phyloP scores from a whole-genome alignment of 805 yeast species.

The Yamadazyma olivae region DNA sequence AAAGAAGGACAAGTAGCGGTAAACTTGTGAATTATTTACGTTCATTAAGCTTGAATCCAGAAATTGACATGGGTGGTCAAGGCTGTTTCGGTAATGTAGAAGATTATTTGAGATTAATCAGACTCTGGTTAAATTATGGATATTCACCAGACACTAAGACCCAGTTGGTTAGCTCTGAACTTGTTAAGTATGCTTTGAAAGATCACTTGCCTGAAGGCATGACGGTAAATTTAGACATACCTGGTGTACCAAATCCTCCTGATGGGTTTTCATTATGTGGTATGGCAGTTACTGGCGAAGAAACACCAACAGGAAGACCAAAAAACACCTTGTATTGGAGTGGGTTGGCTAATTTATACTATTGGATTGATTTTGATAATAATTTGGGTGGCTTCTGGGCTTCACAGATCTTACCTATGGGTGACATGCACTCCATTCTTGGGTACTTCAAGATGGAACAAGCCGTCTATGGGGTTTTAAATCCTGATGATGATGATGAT shows the following conservation, averaged over 20 bases:
- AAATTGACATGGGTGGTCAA: conserved; percentile 43
- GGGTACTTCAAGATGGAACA: conserved; percentile 22
- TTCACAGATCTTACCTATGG: conserved; percentile 33
- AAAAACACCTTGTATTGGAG: conserved; percentile 35
- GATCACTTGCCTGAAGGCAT: conserved; percentile 31
- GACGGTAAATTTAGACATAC: conserved; percentile 14
- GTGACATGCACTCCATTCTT: conserved; percentile 21
- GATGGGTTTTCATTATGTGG: conserved; percentile 38
- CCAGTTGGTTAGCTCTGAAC: conserved; percentile 22
- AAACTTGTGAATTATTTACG: conserved; percentile 3
- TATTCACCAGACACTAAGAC: conserved; percentile 35
- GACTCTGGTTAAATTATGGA: conserved; percentile 40
- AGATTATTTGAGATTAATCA: conserved; percentile 36
- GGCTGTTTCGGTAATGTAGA: conserved; percentile 36
- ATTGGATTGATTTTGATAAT: conserved; percentile 39
- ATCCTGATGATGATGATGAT: conserved; percentile 13
- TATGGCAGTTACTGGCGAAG: conserved; percentile 23
- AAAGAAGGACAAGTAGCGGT: conserved; percentile 16
- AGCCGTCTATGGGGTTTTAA: conserved; percentile 20
- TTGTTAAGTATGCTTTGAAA: conserved; percentile 29
- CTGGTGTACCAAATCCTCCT: conserved; percentile 13
- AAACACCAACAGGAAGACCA: conserved; percentile 33
- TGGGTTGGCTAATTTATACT: conserved; percentile 38
- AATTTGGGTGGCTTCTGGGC: conserved; percentile 39
- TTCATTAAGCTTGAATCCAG: conserved; percentile 17